Conservation (phyloP, 768 basidiomycete genomes). For the Lentinus brumalis region DNA sequence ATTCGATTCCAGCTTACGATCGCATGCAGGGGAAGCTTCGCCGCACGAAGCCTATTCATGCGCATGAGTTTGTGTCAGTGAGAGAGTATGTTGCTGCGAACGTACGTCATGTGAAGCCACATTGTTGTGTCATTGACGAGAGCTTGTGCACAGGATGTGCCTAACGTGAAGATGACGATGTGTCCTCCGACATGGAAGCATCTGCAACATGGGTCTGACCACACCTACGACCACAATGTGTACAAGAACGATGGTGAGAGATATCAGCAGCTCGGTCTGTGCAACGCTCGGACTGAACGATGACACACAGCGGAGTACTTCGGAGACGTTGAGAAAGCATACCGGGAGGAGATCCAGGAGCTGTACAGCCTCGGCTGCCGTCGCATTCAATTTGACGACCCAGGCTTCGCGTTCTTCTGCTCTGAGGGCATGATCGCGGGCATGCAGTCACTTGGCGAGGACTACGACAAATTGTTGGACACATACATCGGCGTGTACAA, state of each 20-base stretch:
- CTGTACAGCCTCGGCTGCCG: conserved; percentile 46
- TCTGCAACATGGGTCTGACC: conserved; percentile 59
- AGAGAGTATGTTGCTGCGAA: conserved; percentile 57
- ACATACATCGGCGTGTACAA: conserved; percentile 67
- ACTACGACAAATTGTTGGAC: conserved; percentile 63
- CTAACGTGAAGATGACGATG: conserved; percentile 67
- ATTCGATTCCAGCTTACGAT: background rate
- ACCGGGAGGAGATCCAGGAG: conserved; percentile 45
- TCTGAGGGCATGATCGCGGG: conserved; percentile 49
- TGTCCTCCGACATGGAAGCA: conserved; percentile 73
- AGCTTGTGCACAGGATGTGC: conserved; percentile 48
- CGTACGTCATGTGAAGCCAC: conserved; percentile 33
- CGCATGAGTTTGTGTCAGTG: conserved; percentile 61
- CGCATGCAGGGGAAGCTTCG: conserved; percentile 56
- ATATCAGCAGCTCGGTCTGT: background rate
- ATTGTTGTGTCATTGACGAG: background rate
- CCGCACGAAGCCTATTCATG: conserved; percentile 57
- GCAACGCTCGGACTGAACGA: background rate
- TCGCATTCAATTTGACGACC: conserved; percentile 50
- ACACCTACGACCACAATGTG: conserved; percentile 58
- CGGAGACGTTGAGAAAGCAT: conserved; percentile 47
- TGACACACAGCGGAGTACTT: conserved; percentile 42
- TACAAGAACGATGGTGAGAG: conserved; percentile 58
- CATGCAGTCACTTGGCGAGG: conserved; percentile 59
- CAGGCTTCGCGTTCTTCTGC: conserved; percentile 62